Base-by-base conservation (phyloP, 2,329 filamentous ascomycete species). In the Monosporascus sp. region DNA sequence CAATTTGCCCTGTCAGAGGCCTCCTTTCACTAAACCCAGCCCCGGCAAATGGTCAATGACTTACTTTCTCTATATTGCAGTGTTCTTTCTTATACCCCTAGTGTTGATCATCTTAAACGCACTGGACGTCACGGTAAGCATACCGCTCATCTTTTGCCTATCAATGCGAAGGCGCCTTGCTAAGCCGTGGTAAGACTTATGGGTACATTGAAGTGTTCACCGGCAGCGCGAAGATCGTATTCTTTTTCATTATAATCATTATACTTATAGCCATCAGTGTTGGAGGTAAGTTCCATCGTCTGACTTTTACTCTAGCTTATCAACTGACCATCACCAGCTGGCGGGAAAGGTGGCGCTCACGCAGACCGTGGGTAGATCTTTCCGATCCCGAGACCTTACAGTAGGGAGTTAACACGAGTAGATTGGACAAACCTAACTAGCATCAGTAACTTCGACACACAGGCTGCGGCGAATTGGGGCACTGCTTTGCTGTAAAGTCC, bases 181-280 rank as follows among this genome's bases (percentile, higher is more conserved):
- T 37, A 20, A 44, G 6, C 9, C 17, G 3, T 38, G 17, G 17
- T 24, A 37, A 68, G 65, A 56, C 60, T 11, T 68, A 65, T 53
- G 65, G 65, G 11, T 60, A 60, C 54, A 54, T 67, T 20, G 65
- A 68, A 36, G 62, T 66, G 1, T 45, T 59, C 14, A 57, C 57
- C 20, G 62, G 62, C 17, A 52, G 52, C 27, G 48, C 62, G 49
- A 68, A 68, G 52, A 44, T 67, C 14, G 7, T 56, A 8, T 65
- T 65, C 41, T 54, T 67, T 8, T 41, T 54, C 5, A 54, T 65
- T 22, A 62, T 66, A 27, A 52, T 60, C 9, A 50, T 57, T 20
- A 48, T 57, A 15, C 50, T 63, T 48, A 56, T 67, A 17, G 59
- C 15, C 25, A 25, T 46, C 14, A 46, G 42, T 27, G 8, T 46